Base-by-base conservation (phyloP, 345 rosid genomes). In the Lepidium africanum region DNA sequence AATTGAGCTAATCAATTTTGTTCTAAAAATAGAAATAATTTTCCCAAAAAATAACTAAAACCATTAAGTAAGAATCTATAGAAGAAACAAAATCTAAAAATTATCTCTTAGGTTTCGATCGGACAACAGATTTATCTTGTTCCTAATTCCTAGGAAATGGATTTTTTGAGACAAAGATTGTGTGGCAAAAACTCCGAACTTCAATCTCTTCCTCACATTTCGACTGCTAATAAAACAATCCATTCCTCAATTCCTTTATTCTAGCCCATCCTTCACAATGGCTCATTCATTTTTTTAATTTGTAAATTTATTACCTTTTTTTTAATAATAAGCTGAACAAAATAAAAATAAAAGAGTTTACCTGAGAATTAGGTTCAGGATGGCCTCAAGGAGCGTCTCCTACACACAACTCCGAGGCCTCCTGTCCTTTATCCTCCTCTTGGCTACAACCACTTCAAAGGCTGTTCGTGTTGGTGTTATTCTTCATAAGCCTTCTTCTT, bases 341-440 rank as follows among this genome's bases (percentile, higher is more conserved):
- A 43, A 39, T 1, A 13, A 57, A 55, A 47, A 74, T 55, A 68
- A 62, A 63, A 63, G 64, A 63, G 52, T 56, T 69, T 12, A 55
- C 78, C 66, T 69, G 70, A 75, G 61, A 74, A 75, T 55, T 56
- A 67, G 75, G 76, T 63, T 59, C 83, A 80, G 87, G 87, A 85
- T 87, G 86, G 87, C 85, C 89, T 72, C 75, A 59, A 63, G 84
- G 87, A 78, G 89, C 74, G 53, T 23, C 63, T 50, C 73, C n/a
- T 63, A 52, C 41, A 17, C 61, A 52, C 74, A 66, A 53, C 79
- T 72, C 78, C 76, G 75, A 38, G 91, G 87, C 88, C 89, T 81
- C 87, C 81, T 81, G 86, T 85, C 85, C 79, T 73, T 82, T 77
- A 83, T 79, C 76, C 77, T 81, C 78, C 52, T 72, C 80, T 72